Conservation (phyloP, 495 filamentous ascomycete genomes). For the Penicillium goetzii region DNA sequence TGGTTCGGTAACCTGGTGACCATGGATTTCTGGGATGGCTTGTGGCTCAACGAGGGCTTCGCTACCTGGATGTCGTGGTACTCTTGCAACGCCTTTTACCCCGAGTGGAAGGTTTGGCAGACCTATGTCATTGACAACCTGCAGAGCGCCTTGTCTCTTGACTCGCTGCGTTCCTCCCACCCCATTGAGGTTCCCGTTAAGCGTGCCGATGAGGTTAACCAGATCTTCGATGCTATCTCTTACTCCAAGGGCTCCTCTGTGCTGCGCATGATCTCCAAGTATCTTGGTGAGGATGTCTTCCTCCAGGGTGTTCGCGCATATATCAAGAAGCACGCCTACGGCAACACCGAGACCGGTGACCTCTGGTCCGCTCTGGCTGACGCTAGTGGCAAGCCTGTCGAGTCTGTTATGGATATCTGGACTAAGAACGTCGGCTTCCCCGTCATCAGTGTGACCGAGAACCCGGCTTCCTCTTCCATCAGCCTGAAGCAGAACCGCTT, state of each 20-base stretch:
- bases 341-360: slow-evolving; percentile 74
- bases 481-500: slow-evolving; percentile 69
- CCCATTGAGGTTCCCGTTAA: slow-evolving; percentile 97
- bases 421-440: slow-evolving; percentile 72
- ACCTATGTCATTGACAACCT: slow-evolving; percentile 89
- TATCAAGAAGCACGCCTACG: slow-evolving; percentile 92
- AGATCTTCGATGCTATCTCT: slow-evolving; percentile 98
- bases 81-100: slow-evolving; percentile 75
- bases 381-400: slow-evolving; percentile 88
- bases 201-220: slow-evolving; percentile 92
- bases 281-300: slow-evolving; percentile 90
- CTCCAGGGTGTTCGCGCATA: slow-evolving; percentile 90
- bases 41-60: slow-evolving; percentile 99
- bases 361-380: slow-evolving; percentile 88
- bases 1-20: slow-evolving; percentile 99
- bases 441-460: slow-evolving; percentile 64
- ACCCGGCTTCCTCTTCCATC: slow-evolving; percentile 46
- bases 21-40: slow-evolving; percentile 99
- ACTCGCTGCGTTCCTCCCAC: slow-evolving; percentile 92
- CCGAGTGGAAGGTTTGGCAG: slow-evolving; percentile 99
- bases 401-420: slow-evolving; percentile 72
- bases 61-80: slow-evolving; percentile 85
- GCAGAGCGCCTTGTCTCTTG: slow-evolving; percentile 82
- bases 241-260: slow-evolving; percentile 97
- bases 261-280: slow-evolving; percentile 95